These are phyloP conservation scores for Pseudodiploospora longispora DNA, from an alignment of 2,329 filamentous ascomycete genomes.

Conservation along the genomic window DNA sequence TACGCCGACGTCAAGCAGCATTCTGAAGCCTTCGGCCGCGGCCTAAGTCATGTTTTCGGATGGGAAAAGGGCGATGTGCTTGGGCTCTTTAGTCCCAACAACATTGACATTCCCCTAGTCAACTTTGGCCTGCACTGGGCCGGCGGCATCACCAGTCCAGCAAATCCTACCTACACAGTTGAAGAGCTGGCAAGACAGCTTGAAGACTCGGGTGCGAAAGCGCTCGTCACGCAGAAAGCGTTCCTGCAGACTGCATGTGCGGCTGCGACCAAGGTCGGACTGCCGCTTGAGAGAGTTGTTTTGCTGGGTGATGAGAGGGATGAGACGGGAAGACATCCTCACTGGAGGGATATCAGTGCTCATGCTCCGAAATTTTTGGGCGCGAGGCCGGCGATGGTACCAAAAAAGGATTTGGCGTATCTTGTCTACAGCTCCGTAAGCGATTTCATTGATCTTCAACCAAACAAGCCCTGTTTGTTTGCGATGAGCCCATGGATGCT, in stretches of 20 bases:
- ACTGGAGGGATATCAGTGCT: conserved; percentile 62
- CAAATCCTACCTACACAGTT: conserved; percentile 79
- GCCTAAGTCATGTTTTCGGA: conserved; percentile 62
- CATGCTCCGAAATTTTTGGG: conserved; percentile 47
- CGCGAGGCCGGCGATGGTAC: conserved; percentile 50
- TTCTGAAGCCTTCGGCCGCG: conserved; percentile 71
- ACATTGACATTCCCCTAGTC: conserved; percentile 70
- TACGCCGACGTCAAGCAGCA: conserved; percentile 57
- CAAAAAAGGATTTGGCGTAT: conserved; percentile 69
- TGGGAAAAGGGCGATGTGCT: conserved; percentile 83
- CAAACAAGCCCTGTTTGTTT: neutral
- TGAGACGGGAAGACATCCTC: conserved; percentile 50
- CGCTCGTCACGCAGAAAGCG: conserved; percentile 63
- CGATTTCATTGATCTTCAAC: neutral
- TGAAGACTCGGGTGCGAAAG: conserved; percentile 66
- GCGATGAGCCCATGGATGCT: too few species aligned
- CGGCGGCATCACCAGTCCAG: conserved; percentile 73
- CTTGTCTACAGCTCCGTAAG: conserved; percentile 68
- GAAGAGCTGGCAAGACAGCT: conserved; percentile 82
- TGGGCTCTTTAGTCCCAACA: conserved; percentile 76
- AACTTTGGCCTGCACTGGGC: conserved; percentile 79
- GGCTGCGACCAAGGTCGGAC: conserved; percentile 62
- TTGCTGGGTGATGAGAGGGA: conserved; percentile 65
- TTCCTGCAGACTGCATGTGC: conserved; percentile 56
- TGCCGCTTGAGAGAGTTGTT: conserved; percentile 64